Evolutionary conservation across 2,329 filamentous ascomycete species (phyloP).

Genomic region (Lachnellula subtilissima): DNA sequence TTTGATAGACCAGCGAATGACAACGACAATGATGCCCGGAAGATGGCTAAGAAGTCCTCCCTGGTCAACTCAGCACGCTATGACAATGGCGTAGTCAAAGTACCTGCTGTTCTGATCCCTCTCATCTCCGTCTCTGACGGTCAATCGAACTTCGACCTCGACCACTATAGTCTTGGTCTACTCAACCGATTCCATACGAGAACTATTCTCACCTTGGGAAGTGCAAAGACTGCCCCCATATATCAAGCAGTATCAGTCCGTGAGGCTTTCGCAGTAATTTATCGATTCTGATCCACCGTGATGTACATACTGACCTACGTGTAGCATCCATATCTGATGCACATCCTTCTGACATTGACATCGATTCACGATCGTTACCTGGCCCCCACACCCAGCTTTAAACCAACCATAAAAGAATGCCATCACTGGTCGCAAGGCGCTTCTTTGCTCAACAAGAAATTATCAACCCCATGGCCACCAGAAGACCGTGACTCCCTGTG

Average conservation of each 20-base stretch:
- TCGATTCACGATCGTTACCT: constrained; percentile 47
- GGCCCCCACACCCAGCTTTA: constrained; percentile 13
- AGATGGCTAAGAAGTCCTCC: neutral
- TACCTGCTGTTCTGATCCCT: neutral
- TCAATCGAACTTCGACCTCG: constrained; percentile 10
- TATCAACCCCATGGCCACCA: constrained; percentile 34
- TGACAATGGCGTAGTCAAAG: neutral
- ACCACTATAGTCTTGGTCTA: constrained; percentile 29
- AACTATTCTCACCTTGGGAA: constrained; percentile 39
- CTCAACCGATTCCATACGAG: constrained; percentile 40
- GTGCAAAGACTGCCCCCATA: constrained; percentile 26
- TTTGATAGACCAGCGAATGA: constrained; percentile 23
- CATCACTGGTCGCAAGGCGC: constrained; percentile 46
- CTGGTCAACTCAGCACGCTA: neutral
- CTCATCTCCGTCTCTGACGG: neutral
- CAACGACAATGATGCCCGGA: neutral
- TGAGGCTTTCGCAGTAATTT: constrained; percentile 38
- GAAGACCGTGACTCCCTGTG: constrained; percentile 44
- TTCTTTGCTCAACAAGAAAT: constrained; percentile 42
- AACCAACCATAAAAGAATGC: constrained; percentile 33
- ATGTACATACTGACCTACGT: neutral
- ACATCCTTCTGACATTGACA: constrained; percentile 48
- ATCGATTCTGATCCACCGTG: neutral
- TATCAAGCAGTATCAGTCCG: constrained; percentile 35
- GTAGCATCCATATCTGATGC: constrained; percentile 39